Evolutionary conservation across 768 basidiomycete genomes (phyloP).

Genomic region (Stropharia rugosoannulata): DNA sequence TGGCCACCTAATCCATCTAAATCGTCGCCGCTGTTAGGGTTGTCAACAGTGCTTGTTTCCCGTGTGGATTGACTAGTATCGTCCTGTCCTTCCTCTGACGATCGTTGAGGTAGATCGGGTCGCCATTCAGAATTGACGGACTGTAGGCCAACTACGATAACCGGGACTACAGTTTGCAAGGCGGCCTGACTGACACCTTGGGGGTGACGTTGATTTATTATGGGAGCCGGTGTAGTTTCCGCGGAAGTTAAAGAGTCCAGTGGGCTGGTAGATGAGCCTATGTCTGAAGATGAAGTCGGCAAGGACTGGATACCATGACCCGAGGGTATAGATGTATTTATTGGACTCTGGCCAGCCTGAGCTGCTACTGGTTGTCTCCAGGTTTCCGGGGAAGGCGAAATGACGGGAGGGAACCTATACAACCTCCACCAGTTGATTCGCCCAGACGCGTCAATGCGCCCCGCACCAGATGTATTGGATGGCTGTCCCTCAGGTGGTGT

Average conservation of each 20-base stretch:
- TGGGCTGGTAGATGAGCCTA: too few relatives aligned
- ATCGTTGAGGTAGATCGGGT: conserved; percentile 24
- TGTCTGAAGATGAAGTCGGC: too few relatives aligned
- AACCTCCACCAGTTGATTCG: conserved; percentile 81
- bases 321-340: conserved; percentile 1
- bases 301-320: too few relatives aligned
- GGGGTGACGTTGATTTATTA: background rate
- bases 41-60: conserved; percentile 3
- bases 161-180: conserved; percentile 63
- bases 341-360: background rate
- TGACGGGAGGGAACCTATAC: conserved; percentile 77
- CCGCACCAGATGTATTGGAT: conserved; percentile 2
- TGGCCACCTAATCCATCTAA: conserved; percentile 8
- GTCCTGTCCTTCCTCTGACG: conserved; percentile 20
- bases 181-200: conserved; percentile 9
- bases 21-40: conserved; percentile 11
- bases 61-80: conserved; percentile 12
- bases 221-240: conserved; percentile 3
- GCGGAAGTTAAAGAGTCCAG: too few relatives aligned
- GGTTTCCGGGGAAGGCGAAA: conserved; percentile 27
- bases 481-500: background rate
- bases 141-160: conserved; percentile 82
- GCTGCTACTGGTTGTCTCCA: conserved; percentile 4
- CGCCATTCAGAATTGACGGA: conserved; percentile 56
- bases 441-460: conserved; percentile 33